phyloP scores from a whole-genome alignment of 306 rosid genomes.

The Rosa multiflora region DNA sequence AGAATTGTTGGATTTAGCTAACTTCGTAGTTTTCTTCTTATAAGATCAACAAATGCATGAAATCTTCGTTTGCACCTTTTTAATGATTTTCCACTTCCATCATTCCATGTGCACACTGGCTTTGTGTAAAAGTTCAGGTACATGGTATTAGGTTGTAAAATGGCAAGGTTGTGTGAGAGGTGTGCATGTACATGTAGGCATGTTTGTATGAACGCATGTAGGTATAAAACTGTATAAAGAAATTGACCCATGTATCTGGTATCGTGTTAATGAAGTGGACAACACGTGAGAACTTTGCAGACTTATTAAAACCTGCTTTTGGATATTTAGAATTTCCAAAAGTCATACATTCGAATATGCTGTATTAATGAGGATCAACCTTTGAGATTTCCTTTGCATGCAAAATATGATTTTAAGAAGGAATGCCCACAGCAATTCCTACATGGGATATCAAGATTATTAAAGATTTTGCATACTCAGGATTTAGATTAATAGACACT shows the following conservation, averaged over 20 bases:
- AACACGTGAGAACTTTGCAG: neutral
- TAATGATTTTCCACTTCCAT: neutral
- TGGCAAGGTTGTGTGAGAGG: neutral
- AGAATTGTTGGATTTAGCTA: neutral
- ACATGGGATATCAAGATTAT: neutral
- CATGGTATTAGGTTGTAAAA: constrained; percentile 3
- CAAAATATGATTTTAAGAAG: neutral
- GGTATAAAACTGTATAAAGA: neutral
- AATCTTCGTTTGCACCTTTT: neutral
- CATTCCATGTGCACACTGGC: neutral
- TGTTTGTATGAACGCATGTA: neutral
- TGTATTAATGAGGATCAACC: neutral
- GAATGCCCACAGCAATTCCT: neutral
- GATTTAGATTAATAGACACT: neutral
- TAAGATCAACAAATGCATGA: constrained; percentile 7
- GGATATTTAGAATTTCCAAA: neutral
- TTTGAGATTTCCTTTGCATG: neutral
- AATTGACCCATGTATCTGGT: neutral
- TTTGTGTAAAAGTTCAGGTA: neutral
- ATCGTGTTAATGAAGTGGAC: constrained; percentile 3
- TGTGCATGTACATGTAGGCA: neutral
- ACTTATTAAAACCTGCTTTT: neutral
- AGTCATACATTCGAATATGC: neutral
- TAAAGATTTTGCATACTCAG: neutral
- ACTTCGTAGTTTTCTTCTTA: neutral